Base-by-base conservation (phyloP, 2,329 filamentous ascomycete species). In the Fusarium dlaminii region DNA sequence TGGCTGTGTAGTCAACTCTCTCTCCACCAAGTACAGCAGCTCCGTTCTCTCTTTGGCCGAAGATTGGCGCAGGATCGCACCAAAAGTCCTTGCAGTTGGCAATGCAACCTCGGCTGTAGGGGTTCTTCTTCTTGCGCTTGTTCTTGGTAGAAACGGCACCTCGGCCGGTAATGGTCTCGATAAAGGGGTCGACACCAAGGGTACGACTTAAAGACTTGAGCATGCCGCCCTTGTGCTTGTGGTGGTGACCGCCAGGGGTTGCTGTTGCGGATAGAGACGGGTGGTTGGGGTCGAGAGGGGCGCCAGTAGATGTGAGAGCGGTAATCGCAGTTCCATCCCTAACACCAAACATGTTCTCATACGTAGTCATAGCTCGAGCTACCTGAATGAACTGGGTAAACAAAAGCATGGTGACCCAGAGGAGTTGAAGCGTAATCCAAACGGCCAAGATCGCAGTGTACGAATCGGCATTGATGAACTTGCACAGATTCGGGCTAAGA, bases 321-420 rank as follows among this genome's bases (percentile, higher is more conserved):
- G 92, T 91, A 12, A 91, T 91, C 37, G 95, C 85, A 2, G 75
- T 78, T 37, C 80, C 80, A 71, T 92, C 87, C 66, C 91, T 88
- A 70, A 95, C 88, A 57, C 94, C 93, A 72, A 92, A 91, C 95
- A 99, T 98, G 82, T 95, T 97, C 83, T 99, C 96, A 83, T 94
- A 98, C 0, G 96, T 99, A 3, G 96, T 99, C 86, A 97, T 92
- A 65, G 95, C 97, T 70, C 95, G 91, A 0, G 95, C 93, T 58
- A 99, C 92, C 81, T 99, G 96, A 57, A 98, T 88, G 58, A 98
- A 91, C 81, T 99, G 97, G 10, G 98, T 97, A 73, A 95, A 93
- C 68, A 98, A 88, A 39, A 99, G 91, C 95, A 99, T 98, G n/a
- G 93, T 92, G 6, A 98, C 94, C 96, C 96, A 99, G 27, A 94